Evolutionary conservation across 2,329 filamentous ascomycete genomes (phyloP), one percentile per base, ranked within the genome.

Genomic region (Cladosporium sphaerospermum): DNA sequence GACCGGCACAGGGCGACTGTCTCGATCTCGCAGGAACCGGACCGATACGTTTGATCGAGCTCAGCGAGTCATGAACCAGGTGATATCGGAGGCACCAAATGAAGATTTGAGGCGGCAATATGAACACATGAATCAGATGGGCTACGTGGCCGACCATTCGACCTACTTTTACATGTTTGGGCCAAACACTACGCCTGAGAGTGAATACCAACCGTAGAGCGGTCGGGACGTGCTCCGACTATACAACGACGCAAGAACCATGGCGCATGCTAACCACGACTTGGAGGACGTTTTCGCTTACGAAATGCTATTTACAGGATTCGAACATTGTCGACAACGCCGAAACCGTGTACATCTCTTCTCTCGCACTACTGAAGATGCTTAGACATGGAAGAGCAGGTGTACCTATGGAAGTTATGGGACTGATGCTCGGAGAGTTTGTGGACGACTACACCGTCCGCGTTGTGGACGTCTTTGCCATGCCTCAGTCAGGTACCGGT

Each of bases 361-460:
- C 93, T 45, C 83, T 99, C 57, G 93, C 93, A 49, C 81, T 99
- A 50, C 80, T 99, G 64, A 99, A 99, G 81, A 99, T 99, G 93
- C 80, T 99, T 72, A 86, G 93, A 70, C 93, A 99, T 74, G 93
- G 93, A 60, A 87, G 93, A 62, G 93, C 93, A 39, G 93, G 93
- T 77, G 93, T 99, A 61, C 93, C 93, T 16, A 99, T 99, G 93
- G 93, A 99, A 79, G 93, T 99, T 71, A 99, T 99, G 93, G 93
- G 93, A 58, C 78, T 99, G 70, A 99, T 99, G 93, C 75, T 97
- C 66, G 93, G 93, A 71, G 93, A 97, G 72, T 97, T 99, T 64
- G 92, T 99, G 56, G 93, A 99, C 68, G 93, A 97, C 75, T 99
- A 96, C 75, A 99, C 93, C 55, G 93, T 99, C 58, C 86, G 92